Conservation (phyloP, 768 basidiomycete species). For the Serendipita sp. region DNA sequence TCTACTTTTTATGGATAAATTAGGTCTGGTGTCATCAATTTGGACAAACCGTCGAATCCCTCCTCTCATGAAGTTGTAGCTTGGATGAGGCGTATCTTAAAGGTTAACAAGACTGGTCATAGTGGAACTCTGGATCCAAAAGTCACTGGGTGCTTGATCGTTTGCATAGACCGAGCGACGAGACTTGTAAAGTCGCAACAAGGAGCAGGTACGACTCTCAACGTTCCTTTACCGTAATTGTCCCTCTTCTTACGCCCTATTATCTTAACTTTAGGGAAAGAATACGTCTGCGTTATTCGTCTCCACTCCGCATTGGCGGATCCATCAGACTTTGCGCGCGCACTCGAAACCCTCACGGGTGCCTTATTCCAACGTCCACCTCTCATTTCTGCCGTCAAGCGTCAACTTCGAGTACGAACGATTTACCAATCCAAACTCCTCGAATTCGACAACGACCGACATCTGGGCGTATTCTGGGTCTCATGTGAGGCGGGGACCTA, state of each 20-base stretch:
- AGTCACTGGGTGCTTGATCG: constrained; percentile 96
- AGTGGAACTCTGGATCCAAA: constrained; percentile 98
- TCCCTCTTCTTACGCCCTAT: not conserved
- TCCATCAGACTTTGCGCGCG: constrained; percentile 76
- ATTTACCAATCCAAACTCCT: constrained; percentile 91
- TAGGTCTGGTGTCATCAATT: constrained; percentile 95
- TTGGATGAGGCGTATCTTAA: constrained; percentile 91
- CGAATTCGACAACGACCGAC: constrained; percentile 95
- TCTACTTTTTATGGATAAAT: not conserved
- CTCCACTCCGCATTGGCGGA: constrained; percentile 70
- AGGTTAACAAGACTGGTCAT: constrained; percentile 97
- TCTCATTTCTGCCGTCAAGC: constrained; percentile 96
- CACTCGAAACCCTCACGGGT: constrained; percentile 91
- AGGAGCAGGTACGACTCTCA: constrained; percentile 57
- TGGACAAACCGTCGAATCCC: constrained; percentile 98
- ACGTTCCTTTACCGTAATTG: not conserved
- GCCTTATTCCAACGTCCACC: constrained; percentile 98
- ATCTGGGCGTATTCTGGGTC: constrained; percentile 95
- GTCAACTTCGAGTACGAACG: constrained; percentile 91
- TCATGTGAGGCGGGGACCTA: constrained; percentile 87
- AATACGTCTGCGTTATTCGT: constrained; percentile 93
- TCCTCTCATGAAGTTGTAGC: constrained; percentile 99
- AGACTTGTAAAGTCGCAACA: constrained; percentile 97
- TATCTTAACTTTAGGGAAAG: constrained; percentile 44
- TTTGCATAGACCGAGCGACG: constrained; percentile 97